phyloP scores from a whole-genome alignment of 1,139 yeast genomes.

The Pichia sp. region DNA sequence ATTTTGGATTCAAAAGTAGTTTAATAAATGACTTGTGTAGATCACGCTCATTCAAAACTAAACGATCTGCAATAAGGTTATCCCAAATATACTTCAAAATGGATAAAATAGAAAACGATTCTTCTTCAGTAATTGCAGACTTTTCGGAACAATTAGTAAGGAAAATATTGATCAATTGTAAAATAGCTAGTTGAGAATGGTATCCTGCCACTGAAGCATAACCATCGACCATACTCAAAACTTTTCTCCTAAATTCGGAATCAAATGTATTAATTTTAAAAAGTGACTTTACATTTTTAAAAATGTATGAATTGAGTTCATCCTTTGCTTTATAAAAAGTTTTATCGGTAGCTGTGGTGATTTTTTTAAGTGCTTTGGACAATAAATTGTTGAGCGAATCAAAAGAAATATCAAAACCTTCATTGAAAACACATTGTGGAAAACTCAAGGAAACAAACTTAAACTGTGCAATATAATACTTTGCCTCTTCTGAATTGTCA shows the following conservation, averaged over 20 bases:
- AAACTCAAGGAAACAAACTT: conserved; percentile 32
- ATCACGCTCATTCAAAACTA: conserved; percentile 58
- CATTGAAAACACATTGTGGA: conserved; percentile 21
- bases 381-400: conserved; percentile 11
- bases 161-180: conserved; percentile 13
- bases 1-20: conserved; percentile 33
- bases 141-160: conserved; percentile 12
- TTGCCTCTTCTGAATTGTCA: conserved; percentile 29
- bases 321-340: conserved; percentile 43
- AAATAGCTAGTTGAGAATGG: conserved; percentile 18
- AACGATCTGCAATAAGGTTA: conserved; percentile 50
- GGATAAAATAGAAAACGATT: conserved; percentile 25
- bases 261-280: conserved; percentile 14
- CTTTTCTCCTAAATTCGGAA: neutral
- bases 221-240: conserved; percentile 14
- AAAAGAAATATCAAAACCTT: conserved; percentile 14
- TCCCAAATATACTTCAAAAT: conserved; percentile 48
- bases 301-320: conserved; percentile 29
- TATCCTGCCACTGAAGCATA: conserved; percentile 19
- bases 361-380: conserved; percentile 14
- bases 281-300: conserved; percentile 11
- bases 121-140: conserved; percentile 6
- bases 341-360: conserved; percentile 19
- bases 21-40: conserved; percentile 54
- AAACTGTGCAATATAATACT: conserved; percentile 31